Base-by-base conservation (phyloP, 805 yeast species). In the Kodamaea jinghongensis region DNA sequence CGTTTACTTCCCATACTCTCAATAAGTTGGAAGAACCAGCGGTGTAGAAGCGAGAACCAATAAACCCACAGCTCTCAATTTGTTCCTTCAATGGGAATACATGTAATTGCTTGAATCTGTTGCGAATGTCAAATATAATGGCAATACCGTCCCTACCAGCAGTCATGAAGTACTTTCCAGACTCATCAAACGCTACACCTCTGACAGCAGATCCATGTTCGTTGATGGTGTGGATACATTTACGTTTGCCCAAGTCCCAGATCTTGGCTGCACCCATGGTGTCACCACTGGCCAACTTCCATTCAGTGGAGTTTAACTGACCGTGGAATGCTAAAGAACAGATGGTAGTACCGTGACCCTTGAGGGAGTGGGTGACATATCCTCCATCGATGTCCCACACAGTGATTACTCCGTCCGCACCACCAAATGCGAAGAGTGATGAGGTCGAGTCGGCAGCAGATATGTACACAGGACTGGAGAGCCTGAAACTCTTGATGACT, bases 371-470 rank as follows among this genome's bases (percentile, higher is more conserved):
- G 0, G 99, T 93, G 3, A 84, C 78, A 48, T 75, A 87, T 1
- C 93, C 90, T 26, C 89, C 89, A 47, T 81, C 90, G 27, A 93
- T 74, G 60, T 93, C 99, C 83, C 95, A 89, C 1, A 93, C 95
- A 32, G 86, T 81, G 12, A 90, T 84, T 30, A 81, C 76, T 34
- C 99, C 98, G 61, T 93, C 99, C 1, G 97, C 85, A 34, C 95
- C 89, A 28, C 99, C 99, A 55, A 93, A 81, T 13, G 96, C 95
- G 54, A 90, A 78, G 27, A 93, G 68, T 2, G 96, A 80, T 2
- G 95, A 83, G 0, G 97, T 87, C 2, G 76, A 58, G 60, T 93
- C 99, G 15, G 77, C 78, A 8, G 83, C 71, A 32, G 88, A 74
- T 8, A 88, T 82, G 59, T 86, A 86, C 2, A 86, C 84, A 1